Evolutionary conservation across 1,139 yeast species (phyloP), one percentile per base, ranked within the genome.

Genomic region (Pichia sp.): DNA sequence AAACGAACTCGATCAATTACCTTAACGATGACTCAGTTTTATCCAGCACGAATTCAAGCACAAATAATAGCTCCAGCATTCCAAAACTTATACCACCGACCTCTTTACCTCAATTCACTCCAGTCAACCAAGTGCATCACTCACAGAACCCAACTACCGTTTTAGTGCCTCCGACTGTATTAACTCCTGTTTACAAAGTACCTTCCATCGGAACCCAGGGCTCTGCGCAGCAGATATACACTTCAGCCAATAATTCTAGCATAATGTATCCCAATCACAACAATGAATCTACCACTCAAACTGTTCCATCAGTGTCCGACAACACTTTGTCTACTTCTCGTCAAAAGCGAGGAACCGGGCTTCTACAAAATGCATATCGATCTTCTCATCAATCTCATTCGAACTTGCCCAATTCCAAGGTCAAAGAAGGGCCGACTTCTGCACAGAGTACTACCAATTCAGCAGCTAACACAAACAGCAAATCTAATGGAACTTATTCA

Each of bases 101-200:
- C 3, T 4, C 41, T 2, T 31, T 50, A 19, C 53, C 53, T 7
- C 50, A 46, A 34, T 50, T 50, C 8, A 44, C 28, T 16, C 41
- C 49, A 7, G 25, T 34, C 3, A 50, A 46, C 13, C 47, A 28
- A 22, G 25, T 34, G 13, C 44, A 42, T 10, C 37, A 28, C 21
- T 12, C 52, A 10, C 28, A 28, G 19, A 6, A 40, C 16, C 18
- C 46, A 30, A 30, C 13, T 21, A 16, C 25, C 19, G 6, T 39
- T 13, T 25, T 51, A 19, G 44, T 42, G 4, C 54, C 54, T 2
- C 54, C 54, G 13, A 51, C 51, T 21, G 54, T 51, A 25, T 28
- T 51, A 21, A 46, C 46, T 7, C 54, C 54, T 10, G 9, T 44
- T 8, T 37, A 30, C 18, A 51, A 44, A 44, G 41, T 44, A 5